Evolutionary conservation across 208 protist species (phyloP).

Genomic region (Leishmania guyanensis): DNA sequence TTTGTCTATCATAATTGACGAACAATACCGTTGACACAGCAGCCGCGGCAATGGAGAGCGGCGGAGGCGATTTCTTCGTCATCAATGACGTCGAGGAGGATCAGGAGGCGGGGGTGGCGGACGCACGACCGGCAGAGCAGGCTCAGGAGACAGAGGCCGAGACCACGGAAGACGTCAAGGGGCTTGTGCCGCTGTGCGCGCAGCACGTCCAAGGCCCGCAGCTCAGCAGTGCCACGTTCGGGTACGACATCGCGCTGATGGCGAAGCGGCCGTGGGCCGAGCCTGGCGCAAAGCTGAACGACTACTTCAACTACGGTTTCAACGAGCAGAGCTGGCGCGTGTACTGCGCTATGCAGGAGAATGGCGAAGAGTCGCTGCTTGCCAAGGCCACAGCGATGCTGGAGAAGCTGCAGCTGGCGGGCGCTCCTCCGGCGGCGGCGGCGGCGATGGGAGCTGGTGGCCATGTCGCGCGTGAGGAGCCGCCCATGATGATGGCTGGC

Average conservation of each 20-base stretch:
- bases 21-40: not conserved
- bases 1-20: not conserved
- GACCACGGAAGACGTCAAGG: conserved; percentile 40
- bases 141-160: conserved; percentile 33
- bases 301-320: conserved; percentile 94
- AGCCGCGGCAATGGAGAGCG: not conserved
- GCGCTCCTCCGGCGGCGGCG: conserved; percentile 13
- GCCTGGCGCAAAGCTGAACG: conserved; percentile 73
- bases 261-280: conserved; percentile 75
- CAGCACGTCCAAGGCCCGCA: conserved; percentile 61
- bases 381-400: conserved; percentile 62
- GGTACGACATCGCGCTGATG: conserved; percentile 88
- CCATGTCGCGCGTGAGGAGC: not conserved
- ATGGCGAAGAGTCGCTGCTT: conserved; percentile 64
- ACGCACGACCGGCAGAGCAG: not conserved
- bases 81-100: conserved; percentile 26
- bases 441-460: conserved; percentile 8
- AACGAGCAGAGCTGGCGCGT: conserved; percentile 85
- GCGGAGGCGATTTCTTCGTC: conserved; percentile 35
- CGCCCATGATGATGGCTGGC: conserved; percentile 7
- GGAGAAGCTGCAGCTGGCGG: conserved; percentile 45
- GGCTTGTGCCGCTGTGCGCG: conserved; percentile 73
- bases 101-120: conserved; percentile 3
- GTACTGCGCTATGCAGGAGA: conserved; percentile 81
- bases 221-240: conserved; percentile 70